These are phyloP conservation scores for Lepidium aucheri DNA, from an alignment of 345 rosid genomes.

Conservation along the genomic window DNA sequence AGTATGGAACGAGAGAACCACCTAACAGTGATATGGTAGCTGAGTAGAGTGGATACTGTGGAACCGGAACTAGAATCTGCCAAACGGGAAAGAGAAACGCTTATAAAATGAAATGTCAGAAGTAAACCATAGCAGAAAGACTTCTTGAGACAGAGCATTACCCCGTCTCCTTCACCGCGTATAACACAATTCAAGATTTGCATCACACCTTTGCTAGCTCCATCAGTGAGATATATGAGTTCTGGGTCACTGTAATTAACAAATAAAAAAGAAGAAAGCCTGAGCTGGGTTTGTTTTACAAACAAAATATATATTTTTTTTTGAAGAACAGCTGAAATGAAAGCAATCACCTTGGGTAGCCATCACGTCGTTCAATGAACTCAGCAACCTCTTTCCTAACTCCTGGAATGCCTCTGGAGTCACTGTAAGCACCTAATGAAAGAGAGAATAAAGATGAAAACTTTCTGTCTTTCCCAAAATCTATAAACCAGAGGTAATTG, in stretches of 20 bases:
- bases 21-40: conserved; percentile 84
- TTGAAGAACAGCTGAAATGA: neutral
- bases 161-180: conserved; percentile 88
- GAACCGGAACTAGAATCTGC: conserved; percentile 93
- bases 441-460: neutral
- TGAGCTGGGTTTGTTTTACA: conserved; percentile 18
- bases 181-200: conserved; percentile 83
- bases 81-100: neutral
- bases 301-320: neutral
- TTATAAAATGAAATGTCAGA: neutral
- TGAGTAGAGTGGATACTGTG: conserved; percentile 97
- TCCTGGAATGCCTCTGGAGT: conserved; percentile 90
- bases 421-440: conserved; percentile 87
- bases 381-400: conserved; percentile 91
- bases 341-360: conserved; percentile 77
- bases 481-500: neutral
- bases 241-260: conserved; percentile 72
- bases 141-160: conserved; percentile 27
- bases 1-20: conserved; percentile 93
- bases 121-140: neutral
- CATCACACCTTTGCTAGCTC: conserved; percentile 99
- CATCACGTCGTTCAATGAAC: conserved; percentile 89
- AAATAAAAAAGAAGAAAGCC: conserved; percentile 19
- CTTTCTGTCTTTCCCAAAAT: neutral
- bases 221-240: conserved; percentile 92